These are phyloP conservation scores for Adiantum capillusveneris DNA, from an alignment of 75 land plant genomes.

Conservation along the genomic window DNA sequence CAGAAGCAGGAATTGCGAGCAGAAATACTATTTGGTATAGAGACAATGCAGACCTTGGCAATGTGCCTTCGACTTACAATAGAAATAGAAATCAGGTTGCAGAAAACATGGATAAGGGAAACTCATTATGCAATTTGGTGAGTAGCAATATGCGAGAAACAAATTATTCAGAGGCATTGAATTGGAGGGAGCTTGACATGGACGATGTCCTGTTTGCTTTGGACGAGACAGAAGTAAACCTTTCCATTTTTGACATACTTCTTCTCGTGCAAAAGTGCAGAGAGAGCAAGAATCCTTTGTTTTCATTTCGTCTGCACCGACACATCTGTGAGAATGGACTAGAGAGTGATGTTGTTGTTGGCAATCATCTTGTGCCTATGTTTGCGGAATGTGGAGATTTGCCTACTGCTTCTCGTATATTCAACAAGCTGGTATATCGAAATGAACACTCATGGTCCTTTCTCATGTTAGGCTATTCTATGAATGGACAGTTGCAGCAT, in stretches of 20 bases:
- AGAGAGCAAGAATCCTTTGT: background rate
- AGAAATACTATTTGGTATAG: no score
- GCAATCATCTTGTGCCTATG: slow-evolving; percentile 6
- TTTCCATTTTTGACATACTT: background rate
- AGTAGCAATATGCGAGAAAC: no score
- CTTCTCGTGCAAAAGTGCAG: background rate
- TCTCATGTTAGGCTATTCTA: background rate
- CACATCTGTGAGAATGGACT: background rate
- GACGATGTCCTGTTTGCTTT: no score
- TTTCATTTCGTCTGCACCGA: background rate
- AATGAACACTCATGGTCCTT: slow-evolving; percentile 5
- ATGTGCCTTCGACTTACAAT: no score
- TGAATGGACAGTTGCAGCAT: background rate
- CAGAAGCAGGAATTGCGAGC: no score
- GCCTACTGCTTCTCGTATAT: background rate
- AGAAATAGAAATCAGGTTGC: no score
- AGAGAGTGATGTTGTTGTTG: background rate
- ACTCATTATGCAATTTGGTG: no score
- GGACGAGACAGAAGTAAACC: no score
- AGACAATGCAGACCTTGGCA: no score
- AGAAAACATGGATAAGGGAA: no score
- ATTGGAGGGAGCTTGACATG: no score
- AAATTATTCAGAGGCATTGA: no score
- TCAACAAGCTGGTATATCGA: background rate
- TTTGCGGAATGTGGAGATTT: slow-evolving; percentile 3